These are phyloP conservation scores for Saprolegnia parasitica DNA, from an alignment of 352 stramenopile species.

Conservation along the genomic window DNA sequence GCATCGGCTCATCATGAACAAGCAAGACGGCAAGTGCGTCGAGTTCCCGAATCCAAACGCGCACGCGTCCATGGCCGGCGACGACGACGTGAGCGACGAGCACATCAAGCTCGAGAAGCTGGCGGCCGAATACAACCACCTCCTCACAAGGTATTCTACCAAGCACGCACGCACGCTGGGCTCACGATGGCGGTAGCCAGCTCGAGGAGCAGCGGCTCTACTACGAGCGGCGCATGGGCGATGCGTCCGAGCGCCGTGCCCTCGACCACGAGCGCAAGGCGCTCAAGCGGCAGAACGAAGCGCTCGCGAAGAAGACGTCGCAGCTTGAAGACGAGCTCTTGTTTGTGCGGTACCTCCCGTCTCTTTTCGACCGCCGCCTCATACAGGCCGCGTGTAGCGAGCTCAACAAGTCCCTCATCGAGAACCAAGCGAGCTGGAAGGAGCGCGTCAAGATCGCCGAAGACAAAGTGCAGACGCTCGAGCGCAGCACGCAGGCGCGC, in stretches of 20 bases:
- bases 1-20: conserved; percentile 84
- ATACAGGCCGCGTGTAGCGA: conserved; percentile 39
- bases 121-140: conserved; percentile 93
- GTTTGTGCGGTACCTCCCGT: conserved; percentile 68
- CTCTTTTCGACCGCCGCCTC: too few relatives aligned
- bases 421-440: conserved; percentile 87
- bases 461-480: conserved; percentile 54
- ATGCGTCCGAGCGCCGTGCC: conserved; percentile 51
- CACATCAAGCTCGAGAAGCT: conserved; percentile 95
- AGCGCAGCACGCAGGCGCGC: conserved; percentile 54
- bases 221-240: conserved; percentile 79
- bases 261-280: conserved; percentile 78
- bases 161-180: too few relatives aligned
- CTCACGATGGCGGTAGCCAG: conserved; percentile 55
- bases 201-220: conserved; percentile 93
- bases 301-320: conserved; percentile 53
- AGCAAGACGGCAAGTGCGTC: conserved; percentile 93
- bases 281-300: conserved; percentile 68
- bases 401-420: conserved; percentile 81
- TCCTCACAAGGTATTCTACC: conserved; percentile 91
- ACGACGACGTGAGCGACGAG: conserved; percentile 89
- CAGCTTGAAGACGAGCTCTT: conserved; percentile 79
- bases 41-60: conserved; percentile 88
- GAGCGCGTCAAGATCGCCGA: conserved; percentile 64
- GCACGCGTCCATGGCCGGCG: conserved; percentile 41